Percentiles rank a stretch among this genome's conserved stretches.
phyloP scores from a whole-genome alignment of 345 rosid species.

The Citrus australasica region DNA sequence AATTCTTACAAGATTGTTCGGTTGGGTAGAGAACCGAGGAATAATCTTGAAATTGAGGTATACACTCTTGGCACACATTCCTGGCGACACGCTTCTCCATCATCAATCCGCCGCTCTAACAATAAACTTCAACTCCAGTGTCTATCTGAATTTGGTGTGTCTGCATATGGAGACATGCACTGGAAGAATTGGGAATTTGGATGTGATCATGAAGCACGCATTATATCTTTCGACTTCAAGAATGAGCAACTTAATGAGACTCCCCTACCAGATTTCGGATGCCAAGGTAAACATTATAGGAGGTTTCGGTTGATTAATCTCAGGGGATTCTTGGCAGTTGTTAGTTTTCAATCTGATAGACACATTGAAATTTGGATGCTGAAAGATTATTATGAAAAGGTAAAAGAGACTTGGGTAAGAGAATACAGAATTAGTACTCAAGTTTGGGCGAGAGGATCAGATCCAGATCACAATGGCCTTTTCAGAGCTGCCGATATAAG shows the following conservation, averaged over 20 bases:
- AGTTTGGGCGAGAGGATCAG: not conserved
- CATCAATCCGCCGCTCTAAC: not conserved
- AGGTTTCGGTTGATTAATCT: not conserved
- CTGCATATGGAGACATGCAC: not conserved
- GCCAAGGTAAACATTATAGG: not conserved
- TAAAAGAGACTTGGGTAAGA: not conserved
- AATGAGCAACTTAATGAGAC: not conserved
- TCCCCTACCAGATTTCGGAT: not conserved
- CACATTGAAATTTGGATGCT: not conserved
- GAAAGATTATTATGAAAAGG: not conserved
- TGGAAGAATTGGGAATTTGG: not conserved
- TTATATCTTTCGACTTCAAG: not conserved
- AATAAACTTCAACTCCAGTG: no score
- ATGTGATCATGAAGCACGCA: not conserved
- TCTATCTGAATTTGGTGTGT: not conserved
- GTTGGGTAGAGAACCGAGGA: not conserved
- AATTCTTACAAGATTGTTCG: not conserved
- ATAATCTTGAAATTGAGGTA: not conserved
- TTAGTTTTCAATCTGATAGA: not conserved
- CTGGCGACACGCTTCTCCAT: not conserved
- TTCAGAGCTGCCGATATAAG: no score
- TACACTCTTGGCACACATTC: not conserved
- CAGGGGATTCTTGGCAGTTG: not conserved
- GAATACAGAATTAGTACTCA: not conserved
- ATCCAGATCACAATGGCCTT: no score